Conservation (phyloP, 2,329 filamentous ascomycete genomes). For the Thielaviopsis musarum region DNA sequence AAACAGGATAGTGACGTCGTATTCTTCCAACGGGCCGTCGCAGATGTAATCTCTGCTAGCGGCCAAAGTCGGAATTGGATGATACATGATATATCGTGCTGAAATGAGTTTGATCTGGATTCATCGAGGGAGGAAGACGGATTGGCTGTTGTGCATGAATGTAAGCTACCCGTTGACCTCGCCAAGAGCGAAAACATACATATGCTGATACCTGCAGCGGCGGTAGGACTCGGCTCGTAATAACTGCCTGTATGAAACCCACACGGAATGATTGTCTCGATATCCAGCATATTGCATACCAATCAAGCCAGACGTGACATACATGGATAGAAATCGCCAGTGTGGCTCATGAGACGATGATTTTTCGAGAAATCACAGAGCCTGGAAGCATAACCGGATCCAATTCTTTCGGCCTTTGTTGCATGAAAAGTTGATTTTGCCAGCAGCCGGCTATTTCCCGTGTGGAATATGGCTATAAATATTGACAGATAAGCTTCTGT, state of each 20-base stretch:
- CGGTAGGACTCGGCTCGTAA: not conserved
- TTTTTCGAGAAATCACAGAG: too few species aligned
- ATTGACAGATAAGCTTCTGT: too few species aligned
- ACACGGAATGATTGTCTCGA: not conserved
- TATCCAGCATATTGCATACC: not conserved
- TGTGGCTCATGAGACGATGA: too few species aligned
- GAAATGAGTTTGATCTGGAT: not conserved
- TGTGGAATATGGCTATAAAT: too few species aligned
- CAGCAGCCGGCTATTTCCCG: too few species aligned
- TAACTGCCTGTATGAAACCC: not conserved
- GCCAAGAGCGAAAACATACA: not conserved
- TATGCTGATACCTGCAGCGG: not conserved
- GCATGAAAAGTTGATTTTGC: too few species aligned
- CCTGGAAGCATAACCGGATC: too few species aligned
- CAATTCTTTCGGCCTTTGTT: too few species aligned
- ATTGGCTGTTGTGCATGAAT: not conserved
- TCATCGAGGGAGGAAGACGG: not conserved
- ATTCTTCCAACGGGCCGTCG: not conserved
- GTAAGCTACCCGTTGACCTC: not conserved
- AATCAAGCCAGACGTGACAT: too few species aligned
- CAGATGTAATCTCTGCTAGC: not conserved
- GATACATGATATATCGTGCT: not conserved
- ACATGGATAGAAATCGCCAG: too few species aligned
- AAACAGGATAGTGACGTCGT: not conserved
- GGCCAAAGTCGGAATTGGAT: not conserved